Evolutionary conservation across 202 grass and related monocot genomes (phyloP).

Genomic region (Saccharum hybrid): DNA sequence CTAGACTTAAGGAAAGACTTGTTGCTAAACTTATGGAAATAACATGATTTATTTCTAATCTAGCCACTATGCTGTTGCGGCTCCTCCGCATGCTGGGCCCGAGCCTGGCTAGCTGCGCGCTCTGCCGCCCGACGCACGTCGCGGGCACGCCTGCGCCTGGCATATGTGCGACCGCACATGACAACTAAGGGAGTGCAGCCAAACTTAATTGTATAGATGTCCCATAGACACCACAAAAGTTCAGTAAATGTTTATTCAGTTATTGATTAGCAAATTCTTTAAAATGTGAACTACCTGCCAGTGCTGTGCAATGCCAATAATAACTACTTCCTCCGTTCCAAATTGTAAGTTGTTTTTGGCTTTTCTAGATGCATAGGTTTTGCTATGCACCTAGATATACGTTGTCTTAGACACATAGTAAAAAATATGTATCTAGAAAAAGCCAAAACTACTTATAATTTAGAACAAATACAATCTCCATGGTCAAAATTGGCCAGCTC

Average conservation of each 20-base stretch:
- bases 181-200: neutral
- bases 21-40: no score
- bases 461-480: constrained; percentile 10
- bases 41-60: no score
- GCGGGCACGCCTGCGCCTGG: no score
- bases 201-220: neutral
- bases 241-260: neutral
- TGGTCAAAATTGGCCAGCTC: constrained; percentile 10
- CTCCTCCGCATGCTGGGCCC: no score
- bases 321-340: neutral
- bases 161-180: no score
- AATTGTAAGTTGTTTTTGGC: neutral
- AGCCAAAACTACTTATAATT: neutral
- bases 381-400: neutral
- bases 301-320: constrained; percentile 13
- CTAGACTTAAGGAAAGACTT: no score
- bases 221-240: neutral
- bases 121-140: no score
- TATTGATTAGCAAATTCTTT: neutral
- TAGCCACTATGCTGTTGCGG: no score
- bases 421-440: neutral
- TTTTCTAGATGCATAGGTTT: neutral
- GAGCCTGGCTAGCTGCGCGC: no score
- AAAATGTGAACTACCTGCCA: constrained; percentile 1
- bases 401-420: neutral